Conservation (phyloP, 2,329 filamentous ascomycete species). For the Trichophyton benhamiae region DNA sequence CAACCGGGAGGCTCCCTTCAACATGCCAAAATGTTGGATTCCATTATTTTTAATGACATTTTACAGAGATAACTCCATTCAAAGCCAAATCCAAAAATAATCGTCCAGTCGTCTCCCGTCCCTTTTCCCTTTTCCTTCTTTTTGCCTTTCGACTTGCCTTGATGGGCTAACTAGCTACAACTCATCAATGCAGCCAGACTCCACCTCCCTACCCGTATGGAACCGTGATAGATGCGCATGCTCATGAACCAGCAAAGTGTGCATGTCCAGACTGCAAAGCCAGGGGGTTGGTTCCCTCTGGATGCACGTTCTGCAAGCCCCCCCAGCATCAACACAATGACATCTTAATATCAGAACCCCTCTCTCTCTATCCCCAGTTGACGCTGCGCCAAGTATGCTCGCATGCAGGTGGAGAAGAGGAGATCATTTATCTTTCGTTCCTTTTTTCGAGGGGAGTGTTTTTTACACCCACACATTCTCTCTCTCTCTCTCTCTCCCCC, state of each 20-base stretch:
- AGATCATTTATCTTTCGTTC: background rate
- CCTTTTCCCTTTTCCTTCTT: background rate
- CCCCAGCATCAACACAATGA: background rate
- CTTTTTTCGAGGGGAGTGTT: background rate
- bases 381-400: background rate
- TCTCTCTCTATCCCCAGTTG: background rate
- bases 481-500: background rate
- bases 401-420: background rate
- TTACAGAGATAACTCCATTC: background rate
- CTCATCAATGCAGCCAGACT: background rate
- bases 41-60: background rate
- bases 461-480: too few species aligned
- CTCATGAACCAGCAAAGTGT: background rate
- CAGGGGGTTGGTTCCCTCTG: background rate
- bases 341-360: background rate
- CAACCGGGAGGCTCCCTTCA: background rate
- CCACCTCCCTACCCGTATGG: background rate
- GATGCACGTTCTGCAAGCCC: background rate
- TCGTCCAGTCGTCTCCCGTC: background rate
- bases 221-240: conserved; percentile 1
- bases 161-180: background rate
- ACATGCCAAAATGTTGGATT: background rate
- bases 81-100: background rate
- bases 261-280: background rate
- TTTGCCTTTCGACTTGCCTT: background rate